Evolutionary conservation across 1,284 basidiomycete species (phyloP), one percentile per base, ranked within the genome.

Genomic region (Tilletia horrida): DNA sequence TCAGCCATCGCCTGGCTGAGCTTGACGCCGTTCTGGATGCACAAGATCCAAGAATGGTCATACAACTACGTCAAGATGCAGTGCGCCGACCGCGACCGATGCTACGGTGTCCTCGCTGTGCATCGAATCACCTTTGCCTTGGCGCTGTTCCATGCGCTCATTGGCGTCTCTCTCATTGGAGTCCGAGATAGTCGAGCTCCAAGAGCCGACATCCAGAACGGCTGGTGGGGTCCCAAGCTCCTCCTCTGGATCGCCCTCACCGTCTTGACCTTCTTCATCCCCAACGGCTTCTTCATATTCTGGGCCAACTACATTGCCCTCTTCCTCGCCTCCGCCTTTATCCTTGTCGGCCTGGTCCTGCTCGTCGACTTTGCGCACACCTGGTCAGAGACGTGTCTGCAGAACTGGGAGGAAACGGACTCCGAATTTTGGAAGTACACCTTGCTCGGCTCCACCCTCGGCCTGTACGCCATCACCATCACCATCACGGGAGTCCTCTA

Each of bases 1-100:
- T 96, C 93, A n/a, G 90, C 97, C 82, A 84, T 97, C 65, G 94
- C 96, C 44, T 98, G 95, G 91, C 84, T 96, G 31, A 96, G 96
- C 88, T 90, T 93, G 82, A 93, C 93, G 13, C 89, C 91, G 67
- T 86, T 91, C 67, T 90, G 91, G 59, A 92, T 96, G 73, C 87
- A 89, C 74, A 89, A 90, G 73, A 89, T 99, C 55, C 89, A 95
- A 84, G 90, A 92, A 81, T 90, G 92, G 87, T 93, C 90, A 73
- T 92, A 93, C 82, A 93, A 95, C 78, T 97, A 96, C 83, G 91
- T 98, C 82, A 95, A 97, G 87, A 94, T 98, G 91, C 90, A 94
- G 69, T 98, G 95, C 79, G 64, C 59, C 25, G 90, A 88, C 63
- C 93, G 90, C 52, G 92, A 93, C 45, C 67, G 77, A 78, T 99